Evolutionary conservation across 169 alveolate genomes (phyloP).

Genomic region (Plasmodium gonderi): DNA sequence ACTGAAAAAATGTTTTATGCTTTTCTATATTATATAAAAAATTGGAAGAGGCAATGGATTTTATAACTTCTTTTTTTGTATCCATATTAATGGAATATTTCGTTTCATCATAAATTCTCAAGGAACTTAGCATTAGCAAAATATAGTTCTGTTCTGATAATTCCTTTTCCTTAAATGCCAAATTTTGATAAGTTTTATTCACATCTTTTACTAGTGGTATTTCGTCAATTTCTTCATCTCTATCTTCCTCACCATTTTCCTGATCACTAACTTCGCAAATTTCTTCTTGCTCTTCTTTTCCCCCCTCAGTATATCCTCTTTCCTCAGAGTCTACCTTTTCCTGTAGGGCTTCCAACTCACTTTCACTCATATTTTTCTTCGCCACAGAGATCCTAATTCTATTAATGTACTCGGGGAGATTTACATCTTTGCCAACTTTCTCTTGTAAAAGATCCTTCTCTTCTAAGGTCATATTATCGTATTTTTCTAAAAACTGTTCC

Average conservation of each 20-base stretch:
- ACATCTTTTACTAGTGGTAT: constrained; percentile 5
- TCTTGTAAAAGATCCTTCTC: constrained; percentile 30
- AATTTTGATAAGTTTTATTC: neutral
- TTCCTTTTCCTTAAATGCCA: constrained; percentile 13
- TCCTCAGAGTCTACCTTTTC: constrained; percentile 7
- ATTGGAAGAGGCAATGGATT: constrained; percentile 3
- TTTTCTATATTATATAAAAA: constrained; percentile 31
- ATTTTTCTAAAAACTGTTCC: constrained; percentile 31
- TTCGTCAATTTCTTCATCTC: neutral
- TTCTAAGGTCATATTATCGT: constrained; percentile 33
- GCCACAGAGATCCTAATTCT: constrained; percentile 10
- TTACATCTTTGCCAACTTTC: constrained; percentile 33
- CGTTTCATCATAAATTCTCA: constrained; percentile 13
- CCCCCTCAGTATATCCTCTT: neutral
- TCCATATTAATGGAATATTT: constrained; percentile 43
- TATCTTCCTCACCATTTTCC: neutral
- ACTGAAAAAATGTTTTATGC: constrained; percentile 52
- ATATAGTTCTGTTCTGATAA: constrained; percentile 16
- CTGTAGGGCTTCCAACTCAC: neutral
- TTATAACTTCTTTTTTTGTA: constrained; percentile 23
- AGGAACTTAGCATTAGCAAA: constrained; percentile 31
- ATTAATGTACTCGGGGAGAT: constrained; percentile 25
- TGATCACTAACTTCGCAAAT: neutral
- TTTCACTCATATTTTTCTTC: constrained; percentile 3
- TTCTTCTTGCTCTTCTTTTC: neutral